phyloP scores from a whole-genome alignment of 352 stramenopile species.

The Pythium brachiatum region DNA sequence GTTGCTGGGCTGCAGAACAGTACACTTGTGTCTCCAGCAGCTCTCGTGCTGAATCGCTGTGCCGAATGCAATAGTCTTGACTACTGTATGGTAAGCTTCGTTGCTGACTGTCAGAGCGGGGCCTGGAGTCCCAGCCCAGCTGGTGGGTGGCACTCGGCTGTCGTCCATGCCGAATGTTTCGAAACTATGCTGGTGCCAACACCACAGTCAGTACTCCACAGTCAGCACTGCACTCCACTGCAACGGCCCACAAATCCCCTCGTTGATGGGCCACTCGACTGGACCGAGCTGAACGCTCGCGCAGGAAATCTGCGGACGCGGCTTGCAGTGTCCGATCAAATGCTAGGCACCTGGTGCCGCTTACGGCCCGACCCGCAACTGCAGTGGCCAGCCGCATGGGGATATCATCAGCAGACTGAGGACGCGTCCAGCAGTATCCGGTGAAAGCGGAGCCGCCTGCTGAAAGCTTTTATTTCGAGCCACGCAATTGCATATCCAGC shows the following conservation, averaged over 20 bases:
- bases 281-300: background rate
- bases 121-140: conserved; percentile 2
- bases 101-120: too few species aligned
- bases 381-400: background rate
- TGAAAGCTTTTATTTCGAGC: conserved; percentile 16
- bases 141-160: conserved; percentile 19
- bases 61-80: background rate
- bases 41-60: too few species aligned
- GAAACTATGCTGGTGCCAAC: conserved; percentile 10
- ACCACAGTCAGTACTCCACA: background rate
- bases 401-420: background rate
- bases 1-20: too few species aligned
- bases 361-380: background rate
- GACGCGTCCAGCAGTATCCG: conserved; percentile 16
- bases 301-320: background rate
- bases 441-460: conserved; percentile 6
- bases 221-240: conserved; percentile 1
- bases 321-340: background rate
- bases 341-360: too few species aligned
- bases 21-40: too few species aligned
- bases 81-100: background rate
- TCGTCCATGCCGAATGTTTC: conserved; percentile 19
- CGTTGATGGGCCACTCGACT: background rate
- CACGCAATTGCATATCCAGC: conserved; percentile 15
- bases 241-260: conserved; percentile 2